Evolutionary conservation across 106 monocot genomes (phyloP).

Genomic region (Acanthochlamys bracteata): DNA sequence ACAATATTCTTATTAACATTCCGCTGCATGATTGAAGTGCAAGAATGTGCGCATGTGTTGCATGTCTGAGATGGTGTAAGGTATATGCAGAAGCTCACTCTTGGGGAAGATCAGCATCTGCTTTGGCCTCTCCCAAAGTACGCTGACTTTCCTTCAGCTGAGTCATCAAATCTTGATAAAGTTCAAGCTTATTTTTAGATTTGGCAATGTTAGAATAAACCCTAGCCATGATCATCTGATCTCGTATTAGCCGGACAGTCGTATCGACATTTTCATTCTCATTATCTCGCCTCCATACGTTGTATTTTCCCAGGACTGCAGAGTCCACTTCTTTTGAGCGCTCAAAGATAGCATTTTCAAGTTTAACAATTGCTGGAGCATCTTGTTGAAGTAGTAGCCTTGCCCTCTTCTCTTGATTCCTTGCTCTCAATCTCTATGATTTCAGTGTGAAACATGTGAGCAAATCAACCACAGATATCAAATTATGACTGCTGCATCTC

Average conservation of each 20-base stretch:
- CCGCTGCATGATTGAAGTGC: background rate
- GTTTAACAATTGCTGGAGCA: slow-evolving; percentile 52
- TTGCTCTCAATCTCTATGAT: slow-evolving; percentile 6
- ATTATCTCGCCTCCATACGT: slow-evolving; percentile 64
- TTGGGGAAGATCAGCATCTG: slow-evolving; percentile 48
- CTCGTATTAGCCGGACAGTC: slow-evolving; percentile 59
- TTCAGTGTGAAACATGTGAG: background rate
- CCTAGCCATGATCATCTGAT: slow-evolving; percentile 69
- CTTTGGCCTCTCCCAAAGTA: slow-evolving; percentile 47
- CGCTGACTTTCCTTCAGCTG: slow-evolving; percentile 61
- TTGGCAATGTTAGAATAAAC: slow-evolving; percentile 40
- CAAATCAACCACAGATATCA: background rate
- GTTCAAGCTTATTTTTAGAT: slow-evolving; percentile 29
- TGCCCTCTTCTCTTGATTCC: slow-evolving; percentile 1
- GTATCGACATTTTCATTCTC: slow-evolving; percentile 63
- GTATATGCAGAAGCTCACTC: slow-evolving; percentile 10
- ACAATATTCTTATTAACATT: background rate
- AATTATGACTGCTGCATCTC: background rate
- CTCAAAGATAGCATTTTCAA: slow-evolving; percentile 67
- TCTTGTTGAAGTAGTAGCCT: slow-evolving; percentile 17
- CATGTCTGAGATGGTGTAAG: background rate
- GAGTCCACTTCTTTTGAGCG: slow-evolving; percentile 69
- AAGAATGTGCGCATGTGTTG: background rate
- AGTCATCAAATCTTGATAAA: slow-evolving; percentile 30
- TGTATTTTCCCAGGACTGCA: slow-evolving; percentile 67